Conservation (phyloP, 2,329 filamentous ascomycete species). For the Leptographium lundbergii region DNA sequence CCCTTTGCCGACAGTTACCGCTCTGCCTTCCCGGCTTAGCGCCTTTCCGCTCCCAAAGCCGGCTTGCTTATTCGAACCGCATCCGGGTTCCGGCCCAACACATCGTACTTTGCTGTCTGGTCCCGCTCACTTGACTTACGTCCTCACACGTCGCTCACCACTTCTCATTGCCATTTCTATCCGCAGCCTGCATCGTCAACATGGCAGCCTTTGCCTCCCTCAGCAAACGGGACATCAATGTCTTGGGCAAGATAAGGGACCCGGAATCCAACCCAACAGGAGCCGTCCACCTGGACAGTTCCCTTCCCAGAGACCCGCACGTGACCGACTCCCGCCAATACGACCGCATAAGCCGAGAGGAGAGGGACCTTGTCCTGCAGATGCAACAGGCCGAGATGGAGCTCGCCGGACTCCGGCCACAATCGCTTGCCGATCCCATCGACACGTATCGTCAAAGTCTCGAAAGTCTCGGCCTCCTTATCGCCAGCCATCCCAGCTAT, state of each 20-base stretch:
- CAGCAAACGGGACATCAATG: constrained; percentile 45
- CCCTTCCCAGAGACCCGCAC: constrained; percentile 44
- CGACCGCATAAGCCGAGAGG: constrained; percentile 33
- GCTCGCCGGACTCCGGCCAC: constrained; percentile 28
- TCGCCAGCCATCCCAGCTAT: constrained; percentile 48
- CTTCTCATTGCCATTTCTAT: background rate
- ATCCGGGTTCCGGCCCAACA: no score
- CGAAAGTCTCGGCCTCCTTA: constrained; percentile 38
- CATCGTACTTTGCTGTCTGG: no score
- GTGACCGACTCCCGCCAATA: constrained; percentile 39
- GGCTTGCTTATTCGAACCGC: background rate
- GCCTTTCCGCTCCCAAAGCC: background rate
- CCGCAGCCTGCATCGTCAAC: no score
- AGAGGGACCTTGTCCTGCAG: constrained; percentile 38
- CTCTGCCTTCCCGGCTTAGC: constrained; percentile 3
- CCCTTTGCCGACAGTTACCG: constrained; percentile 20
- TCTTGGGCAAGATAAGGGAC: constrained; percentile 55
- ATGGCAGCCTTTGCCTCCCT: constrained; percentile 20
- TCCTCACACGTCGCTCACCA: background rate
- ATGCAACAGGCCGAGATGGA: constrained; percentile 44
- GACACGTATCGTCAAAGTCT: constrained; percentile 35
- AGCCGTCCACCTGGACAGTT: constrained; percentile 39
- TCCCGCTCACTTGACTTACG: background rate
- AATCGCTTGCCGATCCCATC: constrained; percentile 20
- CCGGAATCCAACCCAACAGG: constrained; percentile 48